Conservation (phyloP, 2,329 filamentous ascomycete genomes). For the Trichophyton simii region DNA sequence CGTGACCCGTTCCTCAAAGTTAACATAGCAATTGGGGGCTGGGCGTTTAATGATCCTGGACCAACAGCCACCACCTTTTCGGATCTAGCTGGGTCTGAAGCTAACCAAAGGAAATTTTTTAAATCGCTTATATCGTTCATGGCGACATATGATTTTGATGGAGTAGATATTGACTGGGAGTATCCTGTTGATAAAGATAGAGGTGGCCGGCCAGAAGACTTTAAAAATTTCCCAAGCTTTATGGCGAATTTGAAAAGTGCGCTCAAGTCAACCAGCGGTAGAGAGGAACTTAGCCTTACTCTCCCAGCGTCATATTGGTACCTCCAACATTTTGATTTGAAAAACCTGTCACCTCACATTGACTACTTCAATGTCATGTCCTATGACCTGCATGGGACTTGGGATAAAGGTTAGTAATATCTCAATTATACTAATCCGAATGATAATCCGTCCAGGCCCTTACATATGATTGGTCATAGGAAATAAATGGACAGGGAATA, state of each 20-base stretch:
- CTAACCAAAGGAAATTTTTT: slow-evolving; percentile 25
- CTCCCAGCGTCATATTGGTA: slow-evolving; percentile 9
- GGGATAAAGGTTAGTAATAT: neutral
- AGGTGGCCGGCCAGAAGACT: slow-evolving; percentile 27
- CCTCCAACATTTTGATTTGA: slow-evolving; percentile 6
- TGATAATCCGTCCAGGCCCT: no score
- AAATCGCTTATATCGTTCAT: slow-evolving; percentile 30
- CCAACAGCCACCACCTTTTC: slow-evolving; percentile 15
- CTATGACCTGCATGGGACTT: slow-evolving; percentile 6
- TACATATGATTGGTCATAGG: no score
- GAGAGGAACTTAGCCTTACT: slow-evolving; percentile 13
- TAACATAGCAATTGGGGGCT: slow-evolving; percentile 33
- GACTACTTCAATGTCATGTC: slow-evolving; percentile 9
- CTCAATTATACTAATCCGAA: no score
- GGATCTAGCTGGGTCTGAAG: slow-evolving; percentile 14
- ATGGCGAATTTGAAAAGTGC: slow-evolving; percentile 13
- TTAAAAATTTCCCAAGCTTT: slow-evolving; percentile 20
- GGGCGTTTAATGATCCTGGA: slow-evolving; percentile 27
- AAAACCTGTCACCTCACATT: neutral
- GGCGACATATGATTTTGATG: slow-evolving; percentile 33
- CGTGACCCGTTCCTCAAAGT: slow-evolving; percentile 19
- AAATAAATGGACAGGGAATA: no score
- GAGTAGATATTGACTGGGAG: slow-evolving; percentile 39
- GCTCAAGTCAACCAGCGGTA: slow-evolving; percentile 9
- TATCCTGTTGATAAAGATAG: slow-evolving; percentile 28